Evolutionary conservation across 2,329 filamentous ascomycete species (phyloP).

Genomic region (Knufia petricola): DNA sequence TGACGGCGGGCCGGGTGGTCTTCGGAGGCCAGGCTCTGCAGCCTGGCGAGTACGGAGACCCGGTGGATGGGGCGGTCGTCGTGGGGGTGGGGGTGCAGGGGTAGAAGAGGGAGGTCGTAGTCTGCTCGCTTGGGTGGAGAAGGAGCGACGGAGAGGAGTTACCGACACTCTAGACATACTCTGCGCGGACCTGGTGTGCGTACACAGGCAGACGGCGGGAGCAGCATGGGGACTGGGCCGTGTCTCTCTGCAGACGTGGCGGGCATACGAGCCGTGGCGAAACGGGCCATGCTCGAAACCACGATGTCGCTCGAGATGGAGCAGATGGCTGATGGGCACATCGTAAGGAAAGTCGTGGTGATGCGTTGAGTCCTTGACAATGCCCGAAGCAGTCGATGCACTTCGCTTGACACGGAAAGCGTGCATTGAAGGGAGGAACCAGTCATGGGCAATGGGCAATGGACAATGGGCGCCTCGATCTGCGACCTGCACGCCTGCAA

Average conservation of each 20-base stretch:
- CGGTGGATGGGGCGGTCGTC: neutral
- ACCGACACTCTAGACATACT: neutral
- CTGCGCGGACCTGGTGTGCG: neutral
- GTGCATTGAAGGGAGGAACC: conserved; percentile 6
- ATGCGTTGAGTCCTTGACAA: neutral
- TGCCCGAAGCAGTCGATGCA: neutral
- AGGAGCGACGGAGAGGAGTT: neutral
- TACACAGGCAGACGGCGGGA: neutral
- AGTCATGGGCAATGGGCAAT: no score
- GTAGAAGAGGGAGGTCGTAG: neutral
- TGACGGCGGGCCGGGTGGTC: no score
- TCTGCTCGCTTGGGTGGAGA: neutral
- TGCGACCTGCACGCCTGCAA: no score
- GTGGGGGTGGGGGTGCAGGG: neutral
- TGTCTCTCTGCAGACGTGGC: no score
- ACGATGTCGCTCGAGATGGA: conserved; percentile 4
- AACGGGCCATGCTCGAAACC: neutral
- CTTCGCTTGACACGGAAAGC: neutral
- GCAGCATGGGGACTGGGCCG: neutral
- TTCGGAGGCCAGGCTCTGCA: no score
- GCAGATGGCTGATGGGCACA: conserved; percentile 1
- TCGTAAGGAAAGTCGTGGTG: neutral
- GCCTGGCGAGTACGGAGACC: no score
- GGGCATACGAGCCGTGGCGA: neutral
- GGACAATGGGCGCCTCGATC: no score